A percentile compares a stretch with the other conserved stretches of the same genome.
Conservation (phyloP, 441 rosid genomes). For the Aleurites moluccanus region DNA sequence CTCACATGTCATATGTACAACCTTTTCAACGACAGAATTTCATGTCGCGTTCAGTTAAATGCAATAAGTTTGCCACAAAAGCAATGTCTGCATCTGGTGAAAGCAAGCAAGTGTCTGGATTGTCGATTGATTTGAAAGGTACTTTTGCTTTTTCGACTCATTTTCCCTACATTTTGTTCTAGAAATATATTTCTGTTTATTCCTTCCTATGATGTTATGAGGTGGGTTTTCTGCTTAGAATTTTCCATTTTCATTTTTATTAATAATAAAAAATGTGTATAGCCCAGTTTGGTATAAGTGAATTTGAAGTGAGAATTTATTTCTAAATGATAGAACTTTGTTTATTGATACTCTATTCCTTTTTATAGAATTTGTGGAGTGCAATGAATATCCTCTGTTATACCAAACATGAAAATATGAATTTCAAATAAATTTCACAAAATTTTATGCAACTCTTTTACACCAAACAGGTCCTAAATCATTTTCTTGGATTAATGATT, state of each 20-base stretch:
- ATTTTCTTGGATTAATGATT: no score
- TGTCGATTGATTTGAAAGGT: constrained; percentile 88
- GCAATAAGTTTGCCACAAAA: constrained; percentile 42
- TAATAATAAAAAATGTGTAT: no score
- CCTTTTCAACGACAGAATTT: constrained; percentile 35
- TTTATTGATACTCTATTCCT: no score
- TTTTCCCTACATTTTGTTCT: not conserved
- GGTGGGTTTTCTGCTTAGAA: not conserved
- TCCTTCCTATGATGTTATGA: not conserved
- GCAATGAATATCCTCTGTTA: no score
- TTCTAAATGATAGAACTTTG: no score
- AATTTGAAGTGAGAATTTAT: no score
- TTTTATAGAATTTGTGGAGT: no score
- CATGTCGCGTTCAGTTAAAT: constrained; percentile 36
- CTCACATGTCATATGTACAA: constrained; percentile 45
- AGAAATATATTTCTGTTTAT: not conserved
- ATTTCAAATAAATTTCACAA: no score
- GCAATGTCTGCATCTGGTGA: constrained; percentile 64
- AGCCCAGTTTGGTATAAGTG: no score
- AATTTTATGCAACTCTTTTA: no score
- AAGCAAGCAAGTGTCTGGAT: constrained; percentile 48
- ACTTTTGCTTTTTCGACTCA: not conserved
- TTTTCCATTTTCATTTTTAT: not conserved
- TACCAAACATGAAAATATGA: no score
- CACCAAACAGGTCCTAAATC: no score